Evolutionary conservation across 345 rosid species (phyloP).

Genomic region (Hibiscus trionum): DNA sequence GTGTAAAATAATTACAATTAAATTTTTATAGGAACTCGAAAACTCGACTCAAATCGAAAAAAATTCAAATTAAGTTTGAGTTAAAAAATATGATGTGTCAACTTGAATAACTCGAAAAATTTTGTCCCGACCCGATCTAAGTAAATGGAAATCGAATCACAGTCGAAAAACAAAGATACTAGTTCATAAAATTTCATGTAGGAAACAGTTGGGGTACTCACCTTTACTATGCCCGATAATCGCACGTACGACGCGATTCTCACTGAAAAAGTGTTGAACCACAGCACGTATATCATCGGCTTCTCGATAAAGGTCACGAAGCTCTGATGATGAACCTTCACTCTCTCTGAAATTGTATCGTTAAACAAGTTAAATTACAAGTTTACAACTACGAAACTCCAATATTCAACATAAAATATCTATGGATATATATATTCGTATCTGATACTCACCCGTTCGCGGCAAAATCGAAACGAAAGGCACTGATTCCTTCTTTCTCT

Average conservation of each 20-base stretch:
- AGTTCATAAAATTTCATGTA: background rate
- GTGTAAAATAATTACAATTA: too few relatives aligned
- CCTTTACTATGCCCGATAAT: slow-evolving; percentile 89
- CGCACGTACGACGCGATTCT: slow-evolving; percentile 33
- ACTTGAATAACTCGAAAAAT: too few relatives aligned
- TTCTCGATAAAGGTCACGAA: slow-evolving; percentile 64
- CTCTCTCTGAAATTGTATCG: slow-evolving; percentile 48
- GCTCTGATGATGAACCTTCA: slow-evolving; percentile 39
- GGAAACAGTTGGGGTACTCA: slow-evolving; percentile 14
- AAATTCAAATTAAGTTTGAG: too few relatives aligned
- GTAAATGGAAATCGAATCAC: too few relatives aligned
- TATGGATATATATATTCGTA: too few relatives aligned
- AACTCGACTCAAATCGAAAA: too few relatives aligned
- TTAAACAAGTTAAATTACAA: background rate
- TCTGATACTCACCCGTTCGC: slow-evolving; percentile 54
- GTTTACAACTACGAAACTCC: too few relatives aligned
- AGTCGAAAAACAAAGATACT: too few relatives aligned
- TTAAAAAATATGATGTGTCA: too few relatives aligned
- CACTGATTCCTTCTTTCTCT: slow-evolving; percentile 57
- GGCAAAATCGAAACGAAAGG: slow-evolving; percentile 72
- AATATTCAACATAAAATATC: too few relatives aligned
- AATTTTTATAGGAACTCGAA: too few relatives aligned
- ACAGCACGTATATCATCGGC: slow-evolving; percentile 65
- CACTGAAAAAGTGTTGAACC: slow-evolving; percentile 38
- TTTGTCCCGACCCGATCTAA: too few relatives aligned